Evolutionary conservation across 495 filamentous ascomycete genomes (phyloP), one percentile per base, ranked within the genome.

Genomic region (Aspergillus carlsbadensis): DNA sequence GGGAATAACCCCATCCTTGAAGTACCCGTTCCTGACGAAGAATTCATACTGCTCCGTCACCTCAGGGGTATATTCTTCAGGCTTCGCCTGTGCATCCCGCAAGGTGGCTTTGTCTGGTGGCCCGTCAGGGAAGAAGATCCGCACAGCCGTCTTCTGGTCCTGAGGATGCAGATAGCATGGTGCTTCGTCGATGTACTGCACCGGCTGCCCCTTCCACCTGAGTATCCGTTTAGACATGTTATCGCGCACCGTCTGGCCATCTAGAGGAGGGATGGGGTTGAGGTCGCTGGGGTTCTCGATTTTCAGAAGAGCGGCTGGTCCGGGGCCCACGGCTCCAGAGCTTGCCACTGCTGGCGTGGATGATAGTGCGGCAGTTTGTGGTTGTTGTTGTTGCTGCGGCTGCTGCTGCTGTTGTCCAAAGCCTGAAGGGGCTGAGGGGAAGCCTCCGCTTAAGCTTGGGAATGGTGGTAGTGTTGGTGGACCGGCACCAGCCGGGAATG

Each of bases 61-160:
- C 35, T 84, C 80, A 6, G 73, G 65, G 0, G 75, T 78, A 48
- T 78, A 78, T 10, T 74, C 65, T 29, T 76, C 72, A 0, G 67
- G 63, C 21, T 69, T 70, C 1, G 56, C 73, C 24, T 73, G 64
- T 7, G 71, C 66, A 51, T 79, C 75, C 33, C 68, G 62, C 31
- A 78, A 47, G 29, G 60, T 71, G 3, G 71, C 69, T 13, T 82
- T 80, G 1, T 73, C 63, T 1, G 87, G 88, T n/a, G 86, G 76
- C 1, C 89, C 89, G 26, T 87, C 73, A 1, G 87, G 86, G 60
- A 87, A 89, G 73, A 87, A 86, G 20, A 93, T 81, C 33, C 77
- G 80, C 24, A 81, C 74, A 54, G 70, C 78, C 5, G 72, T 74
- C 49, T 71, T 63, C 37, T 77, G 72, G 54, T 81, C 79, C 39